Base-by-base conservation (phyloP, 768 basidiomycete species). In the Naganishia antarctica region DNA sequence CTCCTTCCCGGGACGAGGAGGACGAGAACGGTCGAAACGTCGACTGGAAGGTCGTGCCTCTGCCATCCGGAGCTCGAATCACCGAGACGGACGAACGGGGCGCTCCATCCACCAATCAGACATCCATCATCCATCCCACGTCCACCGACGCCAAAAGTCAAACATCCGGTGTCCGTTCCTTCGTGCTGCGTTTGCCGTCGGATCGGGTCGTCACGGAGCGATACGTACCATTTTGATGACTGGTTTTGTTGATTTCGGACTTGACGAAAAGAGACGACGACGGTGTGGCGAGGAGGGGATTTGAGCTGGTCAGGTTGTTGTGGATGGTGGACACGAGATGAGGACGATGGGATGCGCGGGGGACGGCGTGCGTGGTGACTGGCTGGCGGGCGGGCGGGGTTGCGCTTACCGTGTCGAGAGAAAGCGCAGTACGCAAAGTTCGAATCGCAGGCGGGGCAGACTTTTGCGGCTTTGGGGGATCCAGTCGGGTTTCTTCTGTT, bases 261-360 rank as follows among this genome's bases (percentile, higher is more conserved):
- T 57, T 57, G 53, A 57, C 53, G 53, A 57, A 57, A 57, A 57
- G 53, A 26, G 53, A 57, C 53, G 53, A 57, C 53, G 53, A 57
- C 53, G 53, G 53, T 57, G 53, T 57, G 53, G 32, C n/a, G 34
- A 31, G 31, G 50, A 34, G n/a, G 23, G 49, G 5, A 5, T 12
- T 21, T 7, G n/a, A 9, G 18, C 8, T 44, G 43, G 43, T 5
- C 9, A 44, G 8, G n/a, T 15, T 7, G n/a, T 12, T 7, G 8
- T 12, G 43, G n/a, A 9, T 6, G 18, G n/a, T 4, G 50, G 31
- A 6, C 29, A 51, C 28, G 13, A 32, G 50, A 34, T n/a, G 26
- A 16, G 8, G 26, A 49, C 25, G 15, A n/a, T n/a, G n/a, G n/a
- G n/a, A n/a, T n/a, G n/a, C n/a, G n/a, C n/a, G n/a, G n/a, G n/a